Conservation (phyloP, 108 stramenopile genomes). For the Nannochloropsis salina region DNA sequence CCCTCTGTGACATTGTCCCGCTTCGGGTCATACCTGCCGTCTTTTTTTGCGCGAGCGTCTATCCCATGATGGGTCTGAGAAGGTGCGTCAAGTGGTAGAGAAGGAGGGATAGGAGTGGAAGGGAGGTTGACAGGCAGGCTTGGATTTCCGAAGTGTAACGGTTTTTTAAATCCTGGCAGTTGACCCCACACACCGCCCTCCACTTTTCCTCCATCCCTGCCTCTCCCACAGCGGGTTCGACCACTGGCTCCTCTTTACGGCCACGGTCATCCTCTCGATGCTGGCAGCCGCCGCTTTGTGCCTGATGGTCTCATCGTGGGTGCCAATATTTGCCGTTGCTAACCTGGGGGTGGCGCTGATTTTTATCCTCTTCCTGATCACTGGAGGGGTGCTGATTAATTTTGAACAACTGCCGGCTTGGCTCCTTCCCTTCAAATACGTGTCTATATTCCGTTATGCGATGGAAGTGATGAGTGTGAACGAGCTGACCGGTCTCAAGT, state of each 20-base stretch:
- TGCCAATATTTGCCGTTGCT: neutral
- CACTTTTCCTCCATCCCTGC: neutral
- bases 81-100: neutral
- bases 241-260: neutral
- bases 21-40: neutral
- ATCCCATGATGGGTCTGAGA: neutral
- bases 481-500: neutral
- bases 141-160: too few species aligned
- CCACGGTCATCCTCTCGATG: neutral
- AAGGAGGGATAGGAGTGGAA: neutral
- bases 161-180: too few species aligned
- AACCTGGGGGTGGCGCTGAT: constrained; percentile 17
- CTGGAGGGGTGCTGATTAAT: constrained; percentile 7
- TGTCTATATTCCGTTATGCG: neutral
- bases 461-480: neutral
- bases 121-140: neutral
- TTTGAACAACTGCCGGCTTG: neutral
- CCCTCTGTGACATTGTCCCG: neutral
- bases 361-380: constrained; percentile 11
- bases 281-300: neutral
- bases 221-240: constrained; percentile 19
- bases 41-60: neutral
- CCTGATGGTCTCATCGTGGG: neutral
- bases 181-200: neutral
- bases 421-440: neutral